These are phyloP conservation scores for Venturiaceae sp. DNA, from an alignment of 2,329 filamentous ascomycete species.

Conservation along the genomic window DNA sequence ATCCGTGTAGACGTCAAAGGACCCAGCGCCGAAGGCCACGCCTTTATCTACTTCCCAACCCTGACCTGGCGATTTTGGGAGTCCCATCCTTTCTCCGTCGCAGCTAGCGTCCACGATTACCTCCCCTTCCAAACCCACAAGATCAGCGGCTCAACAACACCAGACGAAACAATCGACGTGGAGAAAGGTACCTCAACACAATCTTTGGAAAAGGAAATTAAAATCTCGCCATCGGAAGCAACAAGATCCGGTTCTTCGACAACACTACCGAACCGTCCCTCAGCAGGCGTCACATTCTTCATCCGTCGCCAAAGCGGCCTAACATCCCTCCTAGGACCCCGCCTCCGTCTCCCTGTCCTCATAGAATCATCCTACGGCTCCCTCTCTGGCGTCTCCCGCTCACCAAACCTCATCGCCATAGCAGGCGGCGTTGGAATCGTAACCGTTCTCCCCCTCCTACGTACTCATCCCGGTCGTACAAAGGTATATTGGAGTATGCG, in stretches of 20 bases:
- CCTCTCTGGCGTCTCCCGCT: neutral
- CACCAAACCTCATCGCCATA: constrained; percentile 27
- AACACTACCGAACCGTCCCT: neutral
- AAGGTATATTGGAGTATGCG: constrained; percentile 29
- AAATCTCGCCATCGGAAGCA: neutral
- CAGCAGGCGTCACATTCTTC: constrained; percentile 23
- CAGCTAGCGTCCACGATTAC: constrained; percentile 8
- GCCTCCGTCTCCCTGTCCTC: constrained; percentile 21
- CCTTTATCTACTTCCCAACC: constrained; percentile 39
- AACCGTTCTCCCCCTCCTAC: constrained; percentile 26
- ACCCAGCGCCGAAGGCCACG: constrained; percentile 26
- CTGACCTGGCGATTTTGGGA: constrained; percentile 32
- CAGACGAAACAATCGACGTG: neutral
- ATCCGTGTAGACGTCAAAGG: constrained; percentile 31
- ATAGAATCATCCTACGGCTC: constrained; percentile 29
- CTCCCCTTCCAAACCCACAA: neutral
- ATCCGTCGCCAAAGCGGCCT: constrained; percentile 36
- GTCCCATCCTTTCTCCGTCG: constrained; percentile 39
- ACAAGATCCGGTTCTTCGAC: too few relatives aligned
- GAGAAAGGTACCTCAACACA: neutral
- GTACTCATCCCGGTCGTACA: constrained; percentile 19
- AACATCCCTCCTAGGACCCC: constrained; percentile 24
- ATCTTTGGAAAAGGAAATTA: neutral
- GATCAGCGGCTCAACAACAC: neutral
- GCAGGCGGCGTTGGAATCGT: constrained; percentile 42